These are phyloP conservation scores for Aspergillus ustus DNA, from an alignment of 2,329 filamentous ascomycete genomes.

Conservation along the genomic window DNA sequence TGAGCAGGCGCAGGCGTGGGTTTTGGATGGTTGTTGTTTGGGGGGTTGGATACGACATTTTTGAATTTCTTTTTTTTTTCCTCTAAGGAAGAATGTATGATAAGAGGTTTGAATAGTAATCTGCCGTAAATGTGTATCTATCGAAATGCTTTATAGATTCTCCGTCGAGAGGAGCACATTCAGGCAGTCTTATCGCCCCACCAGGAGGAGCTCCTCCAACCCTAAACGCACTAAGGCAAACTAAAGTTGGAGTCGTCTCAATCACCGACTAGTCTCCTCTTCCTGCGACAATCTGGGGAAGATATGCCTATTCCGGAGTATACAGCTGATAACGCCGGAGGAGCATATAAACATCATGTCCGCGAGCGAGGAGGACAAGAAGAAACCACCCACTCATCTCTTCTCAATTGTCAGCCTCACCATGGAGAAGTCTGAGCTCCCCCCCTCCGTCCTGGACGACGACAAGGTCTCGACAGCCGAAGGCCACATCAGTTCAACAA, in stretches of 20 bases:
- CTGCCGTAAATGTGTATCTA: no score
- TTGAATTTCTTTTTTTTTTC: constrained; percentile 3
- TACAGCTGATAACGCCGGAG: not conserved
- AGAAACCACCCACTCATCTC: not conserved
- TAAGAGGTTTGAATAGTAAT: not conserved
- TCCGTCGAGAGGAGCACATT: not conserved
- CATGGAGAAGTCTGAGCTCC: constrained; percentile 24
- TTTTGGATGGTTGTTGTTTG: constrained; percentile 30
- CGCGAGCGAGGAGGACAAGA: not conserved
- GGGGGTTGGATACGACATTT: constrained; percentile 33
- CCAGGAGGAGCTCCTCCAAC: constrained; percentile 26
- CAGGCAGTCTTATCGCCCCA: not conserved
- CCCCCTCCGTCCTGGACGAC: constrained; percentile 5
- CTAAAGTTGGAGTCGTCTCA: not conserved
- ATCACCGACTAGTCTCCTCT: constrained; percentile 1
- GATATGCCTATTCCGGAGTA: constrained; percentile 1
- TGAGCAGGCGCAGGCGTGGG: constrained; percentile 39
- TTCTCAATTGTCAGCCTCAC: not conserved
- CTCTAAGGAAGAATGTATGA: not conserved
- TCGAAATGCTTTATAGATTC: no score
- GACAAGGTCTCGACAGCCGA: constrained; percentile 30
- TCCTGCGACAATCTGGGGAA: not conserved
- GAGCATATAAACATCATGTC: not conserved
- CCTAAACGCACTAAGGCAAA: not conserved
- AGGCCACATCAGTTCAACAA: constrained; percentile 25